Evolutionary conservation across 768 basidiomycete genomes (phyloP), one percentile per base, ranked within the genome.

Genomic region (Tubosaeta sp.): DNA sequence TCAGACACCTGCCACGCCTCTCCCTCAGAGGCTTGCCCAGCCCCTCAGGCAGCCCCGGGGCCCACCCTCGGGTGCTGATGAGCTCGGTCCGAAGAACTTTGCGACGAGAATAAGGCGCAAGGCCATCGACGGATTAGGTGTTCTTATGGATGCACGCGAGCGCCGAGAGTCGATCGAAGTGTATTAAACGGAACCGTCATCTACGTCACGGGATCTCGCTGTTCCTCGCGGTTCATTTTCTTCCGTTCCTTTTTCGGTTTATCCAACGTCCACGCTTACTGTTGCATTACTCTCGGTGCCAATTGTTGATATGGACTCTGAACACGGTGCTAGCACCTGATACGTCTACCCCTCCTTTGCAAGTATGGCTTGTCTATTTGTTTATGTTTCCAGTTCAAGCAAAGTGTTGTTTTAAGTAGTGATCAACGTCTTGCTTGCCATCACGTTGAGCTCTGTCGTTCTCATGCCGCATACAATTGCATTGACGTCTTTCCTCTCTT

Each of bases 61-160:
- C 61, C 91, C 91, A 51, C 91, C 91, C 41, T 87, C 87, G 22
- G 86, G 87, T 64, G 83, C 83, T 57, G 91, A 93, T 63, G 91
- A 93, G 65, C 81, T 93, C 46, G 85, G 86, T 17, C 86, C 88
- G 41, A 86, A 88, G 78, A 93, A 93, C 68, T 93, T 93, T 74
- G 91, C 91, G 7, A 84, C 84, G 34, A 82, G 91, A 61, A 86
- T 89, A 71, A 80, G 90, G 70, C 82, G 88, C 63, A 83, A 87
- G 76, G 90, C 91, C 17, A 87, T 91, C 54, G 88, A 86, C 32
- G 88, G 89, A 26, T 73, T 92, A 46, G 86, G 85, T 50, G 80
- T 80, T 64, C 79, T 92, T 59, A 84, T 91, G 80, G 86, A 80
- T 61, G 87, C 89, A 32, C 82, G 89, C 55, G 89, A 90, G 74